phyloP scores from a whole-genome alignment of 257 asterid species.

The Salvia miltiorrhiza region DNA sequence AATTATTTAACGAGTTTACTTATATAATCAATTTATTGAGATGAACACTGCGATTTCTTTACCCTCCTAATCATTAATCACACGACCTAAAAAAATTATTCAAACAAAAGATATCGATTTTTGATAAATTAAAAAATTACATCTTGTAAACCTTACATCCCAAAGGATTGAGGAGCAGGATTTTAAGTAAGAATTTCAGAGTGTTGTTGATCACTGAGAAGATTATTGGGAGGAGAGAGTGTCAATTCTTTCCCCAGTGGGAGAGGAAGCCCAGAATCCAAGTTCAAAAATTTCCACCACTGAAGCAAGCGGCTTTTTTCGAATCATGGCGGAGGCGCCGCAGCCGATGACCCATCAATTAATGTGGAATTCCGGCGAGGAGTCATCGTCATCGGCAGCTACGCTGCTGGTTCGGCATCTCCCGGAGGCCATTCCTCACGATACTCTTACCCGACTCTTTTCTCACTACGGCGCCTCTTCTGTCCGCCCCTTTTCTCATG shows the following conservation, averaged over 20 bases:
- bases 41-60: no score
- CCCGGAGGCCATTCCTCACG: slow-evolving; percentile 78
- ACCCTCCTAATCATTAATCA: no score
- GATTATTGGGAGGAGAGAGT: not conserved
- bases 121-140: no score
- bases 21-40: no score
- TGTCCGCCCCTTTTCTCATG: slow-evolving; percentile 60
- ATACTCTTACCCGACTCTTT: slow-evolving; percentile 62
- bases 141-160: no score
- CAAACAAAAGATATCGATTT: no score
- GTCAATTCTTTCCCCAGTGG: not conserved
- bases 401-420: slow-evolving; percentile 83
- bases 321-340: slow-evolving; percentile 27
- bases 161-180: no score
- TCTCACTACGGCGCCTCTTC: slow-evolving; percentile 84
- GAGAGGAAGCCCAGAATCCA: not conserved
- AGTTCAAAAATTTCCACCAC: no score
- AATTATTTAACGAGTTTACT: no score
- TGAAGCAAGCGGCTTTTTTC: not conserved
- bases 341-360: slow-evolving; percentile 10
- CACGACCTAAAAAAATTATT: no score
- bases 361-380: slow-evolving; percentile 13
- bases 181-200: not conserved
- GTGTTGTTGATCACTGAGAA: not conserved
- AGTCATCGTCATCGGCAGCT: not conserved